phyloP scores from a whole-genome alignment of 2,329 filamentous ascomycete species.

The Fusarium duplospermum region DNA sequence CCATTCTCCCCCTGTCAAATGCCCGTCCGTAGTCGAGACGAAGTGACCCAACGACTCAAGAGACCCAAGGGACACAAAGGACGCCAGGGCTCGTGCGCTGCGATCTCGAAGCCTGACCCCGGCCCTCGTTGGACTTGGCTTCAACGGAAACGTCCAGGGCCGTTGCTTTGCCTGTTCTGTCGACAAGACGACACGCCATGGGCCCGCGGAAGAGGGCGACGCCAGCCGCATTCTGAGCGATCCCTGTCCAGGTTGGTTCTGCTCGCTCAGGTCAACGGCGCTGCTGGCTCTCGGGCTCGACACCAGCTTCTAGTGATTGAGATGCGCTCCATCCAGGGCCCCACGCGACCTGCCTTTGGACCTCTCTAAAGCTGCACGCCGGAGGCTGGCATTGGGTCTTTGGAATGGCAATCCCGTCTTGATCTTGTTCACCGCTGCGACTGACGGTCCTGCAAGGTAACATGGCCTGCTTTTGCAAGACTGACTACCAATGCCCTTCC shows the following conservation, averaged over 20 bases:
- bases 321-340: constrained; percentile 11
- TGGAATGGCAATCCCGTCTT: constrained; percentile 11
- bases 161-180: constrained; percentile 23
- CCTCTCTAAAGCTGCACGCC: neutral
- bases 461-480: constrained; percentile 21
- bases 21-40: constrained; percentile 16
- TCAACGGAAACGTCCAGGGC: constrained; percentile 37
- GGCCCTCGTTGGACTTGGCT: constrained; percentile 18
- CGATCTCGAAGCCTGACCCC: constrained; percentile 33
- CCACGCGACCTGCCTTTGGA: constrained; percentile 8
- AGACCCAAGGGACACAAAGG: constrained; percentile 4
- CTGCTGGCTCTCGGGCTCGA: constrained; percentile 30
- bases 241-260: constrained; percentile 31
- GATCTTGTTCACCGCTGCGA: constrained; percentile 36
- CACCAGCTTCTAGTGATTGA: neutral
- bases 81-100: constrained; percentile 32
- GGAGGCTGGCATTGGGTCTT: neutral
- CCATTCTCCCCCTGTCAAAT: constrained; percentile 17
- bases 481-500: constrained; percentile 26
- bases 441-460: constrained; percentile 33
- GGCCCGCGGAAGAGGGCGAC: constrained; percentile 27
- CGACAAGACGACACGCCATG: constrained; percentile 33
- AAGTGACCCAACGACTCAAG: constrained; percentile 13
- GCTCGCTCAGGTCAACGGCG: constrained; percentile 21
- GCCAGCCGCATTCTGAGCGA: constrained; percentile 19